Conservation (phyloP, 495 filamentous ascomycete species). For the Oidiodendron maius region DNA sequence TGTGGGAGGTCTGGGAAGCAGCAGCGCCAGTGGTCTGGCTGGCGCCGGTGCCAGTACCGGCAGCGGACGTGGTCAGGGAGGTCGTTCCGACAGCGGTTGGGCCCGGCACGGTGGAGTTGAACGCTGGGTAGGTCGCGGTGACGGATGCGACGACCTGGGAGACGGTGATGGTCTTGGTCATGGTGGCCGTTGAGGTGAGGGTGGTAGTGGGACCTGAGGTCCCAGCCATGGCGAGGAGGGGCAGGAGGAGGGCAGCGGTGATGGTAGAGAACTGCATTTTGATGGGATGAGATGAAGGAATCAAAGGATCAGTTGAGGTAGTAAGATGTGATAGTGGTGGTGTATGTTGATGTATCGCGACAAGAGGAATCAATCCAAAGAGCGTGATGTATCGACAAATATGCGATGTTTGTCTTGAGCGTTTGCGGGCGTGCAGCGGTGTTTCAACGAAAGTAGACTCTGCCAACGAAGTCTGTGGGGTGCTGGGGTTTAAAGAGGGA, state of each 20-base stretch:
- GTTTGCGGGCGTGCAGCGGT: not conserved
- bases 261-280: slow-evolving; percentile 33
- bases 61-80: slow-evolving; percentile 10
- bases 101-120: slow-evolving; percentile 17
- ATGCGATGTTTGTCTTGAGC: not conserved
- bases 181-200: slow-evolving; percentile 41
- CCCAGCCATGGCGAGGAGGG: slow-evolving; percentile 30
- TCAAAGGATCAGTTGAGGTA: not conserved
- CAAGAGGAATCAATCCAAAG: not conserved
- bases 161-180: slow-evolving; percentile 48
- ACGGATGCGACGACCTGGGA: slow-evolving; percentile 28
- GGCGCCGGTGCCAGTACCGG: slow-evolving; percentile 14
- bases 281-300: slow-evolving; percentile 13
- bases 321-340: slow-evolving; percentile 1
- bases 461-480: slow-evolving; percentile 51
- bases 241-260: slow-evolving; percentile 36
- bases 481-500: slow-evolving; percentile 7
- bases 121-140: slow-evolving; percentile 23
- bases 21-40: slow-evolving; percentile 6
- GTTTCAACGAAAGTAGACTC: slow-evolving; percentile 29
- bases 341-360: not conserved
- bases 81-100: slow-evolving; percentile 21
- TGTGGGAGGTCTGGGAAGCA: slow-evolving; percentile 22
- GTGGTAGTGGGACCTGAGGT: slow-evolving; percentile 30
- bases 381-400: not conserved